Base-by-base conservation (phyloP, 2,329 filamentous ascomycete species). In the Cephalotrichum gorgonifer region DNA sequence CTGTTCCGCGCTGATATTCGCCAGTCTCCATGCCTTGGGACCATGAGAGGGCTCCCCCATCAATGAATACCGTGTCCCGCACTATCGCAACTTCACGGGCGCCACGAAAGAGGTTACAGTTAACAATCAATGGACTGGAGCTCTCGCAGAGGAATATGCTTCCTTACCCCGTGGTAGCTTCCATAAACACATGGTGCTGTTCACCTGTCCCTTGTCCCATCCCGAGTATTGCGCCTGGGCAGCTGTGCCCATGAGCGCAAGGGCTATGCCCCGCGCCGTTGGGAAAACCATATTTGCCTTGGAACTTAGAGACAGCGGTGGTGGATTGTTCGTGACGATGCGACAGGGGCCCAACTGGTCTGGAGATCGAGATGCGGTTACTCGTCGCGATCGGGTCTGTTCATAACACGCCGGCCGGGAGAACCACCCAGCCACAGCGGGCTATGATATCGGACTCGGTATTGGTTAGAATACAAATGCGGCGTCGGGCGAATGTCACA, bases 51-150 rank as follows among this genome's bases (percentile, higher is more conserved):
- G 59, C 53, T 3, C 83, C 83, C 33, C 83, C 83, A 58, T 86
- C 81, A 22, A 86, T 61, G 57, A 83, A 86, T 15, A 85, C 64
- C 2, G 73, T 80, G 55, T 86, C 79, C 39, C 73, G 73, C 31
- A 85, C 63, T 3, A 81, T 63, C 33, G 74, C 73, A 53, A 72
- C 81, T 83, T 38, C 23, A n/a, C n/a, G n/a, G n/a, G n/a, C n/a
- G n/a, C n/a, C n/a, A n/a, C n/a, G n/a, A n/a, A n/a, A n/a, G n/a
- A n/a, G n/a, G n/a, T n/a, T n/a, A n/a, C n/a, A n/a, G n/a, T n/a
- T n/a, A n/a, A n/a, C n/a, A n/a, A n/a, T n/a, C n/a, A n/a, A n/a
- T n/a, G n/a, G n/a, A n/a, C n/a, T n/a, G n/a, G n/a, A n/a, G n/a
- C 9, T n/a, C 26, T 1, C 12, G 11, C 15, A 12, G 31, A n/a